Evolutionary conservation across 768 basidiomycete genomes (phyloP).

Genomic region (Hirschioporus abietinus): DNA sequence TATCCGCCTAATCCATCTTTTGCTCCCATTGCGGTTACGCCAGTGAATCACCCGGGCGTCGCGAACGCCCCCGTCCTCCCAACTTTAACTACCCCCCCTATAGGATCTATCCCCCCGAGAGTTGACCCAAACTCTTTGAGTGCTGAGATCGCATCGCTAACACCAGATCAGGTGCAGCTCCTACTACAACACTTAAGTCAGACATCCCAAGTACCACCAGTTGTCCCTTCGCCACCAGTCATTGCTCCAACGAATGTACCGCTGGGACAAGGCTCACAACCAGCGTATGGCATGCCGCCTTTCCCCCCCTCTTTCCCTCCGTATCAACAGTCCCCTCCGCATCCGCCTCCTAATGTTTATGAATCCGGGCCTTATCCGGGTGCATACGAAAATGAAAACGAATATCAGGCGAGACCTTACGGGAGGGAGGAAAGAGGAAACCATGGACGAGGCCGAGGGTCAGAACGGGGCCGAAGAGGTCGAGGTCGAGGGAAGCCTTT

Average conservation of each 20-base stretch:
- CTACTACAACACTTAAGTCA: conserved; percentile 56
- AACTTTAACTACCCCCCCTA: conserved; percentile 23
- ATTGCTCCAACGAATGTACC: too few relatives aligned
- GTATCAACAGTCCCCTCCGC: conserved; percentile 6
- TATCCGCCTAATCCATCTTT: conserved; percentile 14
- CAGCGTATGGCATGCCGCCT: neutral
- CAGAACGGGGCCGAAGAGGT: conserved; percentile 25
- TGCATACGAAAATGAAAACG: conserved; percentile 24
- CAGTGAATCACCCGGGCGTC: conserved; percentile 11
- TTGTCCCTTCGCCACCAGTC: neutral
- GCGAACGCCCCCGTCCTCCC: conserved; percentile 12
- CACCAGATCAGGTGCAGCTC: conserved; percentile 69
- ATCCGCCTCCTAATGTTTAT: conserved; percentile 16
- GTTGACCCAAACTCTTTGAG: conserved; percentile 50
- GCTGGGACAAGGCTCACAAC: neutral
- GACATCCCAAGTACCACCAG: conserved; percentile 25
- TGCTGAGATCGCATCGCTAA: conserved; percentile 66
- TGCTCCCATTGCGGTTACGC: conserved; percentile 18
- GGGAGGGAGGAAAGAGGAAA: conserved; percentile 13
- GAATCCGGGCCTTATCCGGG: conserved; percentile 20
- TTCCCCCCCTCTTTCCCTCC: conserved; percentile 5
- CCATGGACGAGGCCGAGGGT: conserved; percentile 28
- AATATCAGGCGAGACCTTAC: conserved; percentile 20
- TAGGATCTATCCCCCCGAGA: conserved; percentile 19
- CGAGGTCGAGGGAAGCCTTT: conserved; percentile 29